A percentile compares a stretch with the other conserved stretches of the same genome.
phyloP scores from a whole-genome alignment of 1,284 basidiomycete genomes.

The Marasmius oreades region DNA sequence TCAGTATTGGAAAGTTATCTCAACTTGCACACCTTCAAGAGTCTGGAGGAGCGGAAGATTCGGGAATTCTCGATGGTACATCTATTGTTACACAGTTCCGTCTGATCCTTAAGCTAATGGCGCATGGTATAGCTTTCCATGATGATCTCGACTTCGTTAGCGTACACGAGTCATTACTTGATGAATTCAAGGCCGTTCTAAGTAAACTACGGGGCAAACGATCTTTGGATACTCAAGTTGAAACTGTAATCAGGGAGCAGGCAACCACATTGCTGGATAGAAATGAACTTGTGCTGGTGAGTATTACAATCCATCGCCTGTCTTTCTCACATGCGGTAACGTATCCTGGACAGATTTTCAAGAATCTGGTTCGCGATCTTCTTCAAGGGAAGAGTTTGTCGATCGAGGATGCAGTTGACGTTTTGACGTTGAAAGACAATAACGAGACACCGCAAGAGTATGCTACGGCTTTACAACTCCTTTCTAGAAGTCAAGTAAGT shows the following conservation, averaged over 20 bases:
- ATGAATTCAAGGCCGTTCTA: constrained; percentile 53
- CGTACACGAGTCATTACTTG: constrained; percentile 61
- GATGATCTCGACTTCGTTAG: constrained; percentile 72
- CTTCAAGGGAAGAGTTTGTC: constrained; percentile 67
- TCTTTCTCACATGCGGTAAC: background rate
- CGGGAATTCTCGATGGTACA: constrained; percentile 54
- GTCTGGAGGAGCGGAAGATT: constrained; percentile 41
- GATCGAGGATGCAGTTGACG: constrained; percentile 67
- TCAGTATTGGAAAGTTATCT: constrained; percentile 88
- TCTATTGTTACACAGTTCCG: background rate
- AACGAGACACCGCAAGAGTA: constrained; percentile 52
- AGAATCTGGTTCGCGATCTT: constrained; percentile 57
- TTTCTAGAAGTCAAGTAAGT: constrained; percentile 52
- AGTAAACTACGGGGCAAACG: constrained; percentile 50
- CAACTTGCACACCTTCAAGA: constrained; percentile 76
- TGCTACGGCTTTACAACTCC: constrained; percentile 59
- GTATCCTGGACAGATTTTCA: constrained; percentile 49
- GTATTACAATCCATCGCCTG: constrained; percentile 11
- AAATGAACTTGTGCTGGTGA: constrained; percentile 45
- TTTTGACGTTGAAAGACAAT: constrained; percentile 73
- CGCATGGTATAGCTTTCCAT: constrained; percentile 52
- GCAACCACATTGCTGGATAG: constrained; percentile 45
- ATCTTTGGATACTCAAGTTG: constrained; percentile 64
- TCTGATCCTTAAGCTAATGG: background rate
- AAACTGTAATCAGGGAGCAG: constrained; percentile 53